Evolutionary conservation across 2,329 filamentous ascomycete genomes (phyloP).

Genomic region (Magnaporthiopsis rhizophila): DNA sequence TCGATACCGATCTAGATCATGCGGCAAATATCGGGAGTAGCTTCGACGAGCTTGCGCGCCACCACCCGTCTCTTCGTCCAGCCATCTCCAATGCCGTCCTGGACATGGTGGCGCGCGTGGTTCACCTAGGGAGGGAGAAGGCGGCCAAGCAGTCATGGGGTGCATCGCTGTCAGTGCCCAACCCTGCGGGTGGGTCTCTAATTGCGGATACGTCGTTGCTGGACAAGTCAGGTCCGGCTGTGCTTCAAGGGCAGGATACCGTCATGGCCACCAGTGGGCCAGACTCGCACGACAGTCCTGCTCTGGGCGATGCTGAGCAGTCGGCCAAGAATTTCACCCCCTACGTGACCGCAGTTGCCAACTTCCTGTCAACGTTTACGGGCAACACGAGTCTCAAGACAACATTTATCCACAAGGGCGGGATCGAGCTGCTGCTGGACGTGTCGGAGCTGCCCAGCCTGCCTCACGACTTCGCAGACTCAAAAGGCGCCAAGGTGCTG

Average conservation of each 20-base stretch:
- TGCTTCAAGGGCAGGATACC: neutral
- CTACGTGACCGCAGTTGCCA: constrained; percentile 68
- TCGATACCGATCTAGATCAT: constrained; percentile 61
- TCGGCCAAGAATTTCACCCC: constrained; percentile 41
- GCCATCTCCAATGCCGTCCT: constrained; percentile 79
- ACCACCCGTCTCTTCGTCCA: constrained; percentile 77
- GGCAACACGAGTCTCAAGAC: constrained; percentile 64
- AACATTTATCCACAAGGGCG: constrained; percentile 69
- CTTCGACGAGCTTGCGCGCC: constrained; percentile 90
- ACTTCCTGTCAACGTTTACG: constrained; percentile 69
- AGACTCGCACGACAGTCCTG: constrained; percentile 12
- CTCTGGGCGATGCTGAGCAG: constrained; percentile 12
- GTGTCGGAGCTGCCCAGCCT: constrained; percentile 76
- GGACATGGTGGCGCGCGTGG: constrained; percentile 79
- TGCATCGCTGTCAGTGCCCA: constrained; percentile 50
- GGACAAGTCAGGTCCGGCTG: constrained; percentile 1
- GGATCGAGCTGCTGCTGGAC: constrained; percentile 76
- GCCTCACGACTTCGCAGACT: constrained; percentile 62
- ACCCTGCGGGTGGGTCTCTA: constrained; percentile 1
- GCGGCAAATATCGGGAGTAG: constrained; percentile 68
- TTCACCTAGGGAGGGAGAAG: constrained; percentile 63
- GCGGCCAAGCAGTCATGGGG: constrained; percentile 65
- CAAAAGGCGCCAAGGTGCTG: constrained; percentile 60
- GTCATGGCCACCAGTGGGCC: constrained; percentile 2
- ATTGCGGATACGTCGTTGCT: constrained; percentile 2